Base-by-base conservation (phyloP, 352 stramenopile species). In the Phytophthora ramorum region DNA sequence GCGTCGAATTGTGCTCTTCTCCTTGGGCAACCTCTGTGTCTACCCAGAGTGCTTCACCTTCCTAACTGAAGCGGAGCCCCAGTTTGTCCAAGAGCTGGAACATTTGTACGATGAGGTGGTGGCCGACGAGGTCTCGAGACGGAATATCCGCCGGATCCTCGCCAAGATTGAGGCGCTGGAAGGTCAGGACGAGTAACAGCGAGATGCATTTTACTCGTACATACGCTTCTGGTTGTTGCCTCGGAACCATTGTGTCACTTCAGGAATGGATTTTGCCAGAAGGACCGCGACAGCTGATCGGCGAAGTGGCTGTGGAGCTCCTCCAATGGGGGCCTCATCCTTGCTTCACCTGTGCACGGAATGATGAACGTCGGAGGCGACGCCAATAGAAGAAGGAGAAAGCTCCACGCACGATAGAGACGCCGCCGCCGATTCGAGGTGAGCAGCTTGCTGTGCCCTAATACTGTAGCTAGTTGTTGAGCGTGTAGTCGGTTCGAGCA, bases 1-100 rank as follows among this genome's bases (percentile, higher is more conserved):
- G 0, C 75, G 87, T 5, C 80, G 91, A 4, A 98, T 97, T 46
- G 87, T 92, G 24, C 78, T 98, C 4, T 98, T 98, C 71, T 97
- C 90, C 0, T 67, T 98, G 4, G 92, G 93, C 22, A 98, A 96
- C 46, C 88, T 96, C 44, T 97, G 87, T 48, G 77, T 90, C 4
- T 97, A 96, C 47, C 58, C 66, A 2, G 61, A 72, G 16, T 97
- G 92, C 58, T 75, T 90, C 7, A 53, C 88, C n/a, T 77, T 81
- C 8, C 67, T 96, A 3, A 8, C 78, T 1, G 28, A 66, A 10
- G 64, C 63, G 0, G 75, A 86, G 16, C 73, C 79, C 0, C 59
- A 69, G 0, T 91, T 92, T 46, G 48, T 76, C 0, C 49, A 56
- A 5, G 68, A 81, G 6, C 48, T 93, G 7, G 79, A 91, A 52